Evolutionary conservation across 345 rosid species (phyloP).

Genomic region (Passiflora organensis): DNA sequence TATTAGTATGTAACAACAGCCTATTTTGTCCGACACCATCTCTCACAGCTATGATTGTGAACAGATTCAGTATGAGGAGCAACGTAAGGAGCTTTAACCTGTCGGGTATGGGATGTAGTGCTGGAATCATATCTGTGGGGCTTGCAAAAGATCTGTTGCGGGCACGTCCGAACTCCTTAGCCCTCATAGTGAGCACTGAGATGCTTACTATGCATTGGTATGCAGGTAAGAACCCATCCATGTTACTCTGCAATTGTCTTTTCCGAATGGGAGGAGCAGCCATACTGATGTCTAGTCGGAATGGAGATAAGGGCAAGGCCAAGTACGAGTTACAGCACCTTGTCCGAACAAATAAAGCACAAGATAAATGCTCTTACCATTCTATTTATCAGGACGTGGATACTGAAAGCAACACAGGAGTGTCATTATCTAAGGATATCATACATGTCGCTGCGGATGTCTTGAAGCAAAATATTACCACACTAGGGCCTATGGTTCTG

Average conservation of each 20-base stretch:
- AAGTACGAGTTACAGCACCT: constrained; percentile 11
- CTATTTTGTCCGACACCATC: constrained; percentile 14
- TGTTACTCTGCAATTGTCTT: constrained; percentile 10
- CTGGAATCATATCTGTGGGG: constrained; percentile 5
- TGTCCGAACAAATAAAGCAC: constrained; percentile 6
- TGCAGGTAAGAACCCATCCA: constrained; percentile 6
- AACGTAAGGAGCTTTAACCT: constrained; percentile 13
- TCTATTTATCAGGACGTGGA: constrained; percentile 5
- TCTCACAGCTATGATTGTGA: constrained; percentile 7
- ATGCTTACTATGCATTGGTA: neutral
- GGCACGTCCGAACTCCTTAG: constrained; percentile 9
- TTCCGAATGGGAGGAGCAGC: constrained; percentile 13
- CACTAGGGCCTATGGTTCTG: constrained; percentile 7
- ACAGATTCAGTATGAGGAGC: constrained; percentile 9
- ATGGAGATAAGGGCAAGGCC: neutral
- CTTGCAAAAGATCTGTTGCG: constrained; percentile 5
- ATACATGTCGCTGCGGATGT: neutral
- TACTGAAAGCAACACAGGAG: neutral
- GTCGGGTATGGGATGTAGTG: constrained; percentile 16
- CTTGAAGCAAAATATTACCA: neutral
- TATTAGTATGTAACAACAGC: constrained; percentile 6
- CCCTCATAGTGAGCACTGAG: constrained; percentile 8
- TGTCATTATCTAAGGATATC: neutral
- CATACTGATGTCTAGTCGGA: constrained; percentile 5
- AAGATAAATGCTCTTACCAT: neutral